Conservation (phyloP, 2,329 filamentous ascomycete species). For the Aspergillus tamarii region DNA sequence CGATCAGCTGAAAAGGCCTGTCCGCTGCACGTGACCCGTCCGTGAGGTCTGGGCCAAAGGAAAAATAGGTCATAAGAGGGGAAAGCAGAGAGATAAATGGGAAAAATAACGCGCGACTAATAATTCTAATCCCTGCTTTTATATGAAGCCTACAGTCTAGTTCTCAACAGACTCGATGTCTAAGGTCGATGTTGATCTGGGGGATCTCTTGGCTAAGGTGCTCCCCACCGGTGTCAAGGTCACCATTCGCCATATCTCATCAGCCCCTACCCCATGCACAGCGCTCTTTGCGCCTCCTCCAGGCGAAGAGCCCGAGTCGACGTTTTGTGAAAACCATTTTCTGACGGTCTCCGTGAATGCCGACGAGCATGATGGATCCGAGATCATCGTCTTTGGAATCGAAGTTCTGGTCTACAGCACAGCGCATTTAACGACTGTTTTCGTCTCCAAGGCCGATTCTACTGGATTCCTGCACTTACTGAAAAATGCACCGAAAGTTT, state of each 20-base stretch:
- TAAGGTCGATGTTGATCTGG: conserved; percentile 41
- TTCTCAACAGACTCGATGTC: conserved; percentile 21
- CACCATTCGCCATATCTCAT: conserved; percentile 83
- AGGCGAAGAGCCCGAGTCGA: conserved; percentile 71
- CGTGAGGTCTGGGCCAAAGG: conserved; percentile 14
- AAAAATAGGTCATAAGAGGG: conserved; percentile 7
- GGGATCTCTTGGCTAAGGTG: conserved; percentile 54
- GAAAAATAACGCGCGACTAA: conserved; percentile 1
- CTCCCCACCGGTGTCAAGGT: conserved; percentile 62
- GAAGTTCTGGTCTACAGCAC: conserved; percentile 89
- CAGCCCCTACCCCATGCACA: conserved; percentile 72
- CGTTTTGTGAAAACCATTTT: conserved; percentile 86
- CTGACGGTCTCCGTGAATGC: conserved; percentile 59
- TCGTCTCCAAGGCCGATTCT: conserved; percentile 96
- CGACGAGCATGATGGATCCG: conserved; percentile 33
- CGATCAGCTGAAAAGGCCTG: conserved; percentile 2
- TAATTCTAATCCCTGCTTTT: conserved; percentile 2
- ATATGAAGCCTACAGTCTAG: conserved; percentile 3
- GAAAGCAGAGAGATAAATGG: conserved; percentile 2
- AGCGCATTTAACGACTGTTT: conserved; percentile 77
- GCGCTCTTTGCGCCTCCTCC: conserved; percentile 81
- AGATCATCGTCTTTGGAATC: conserved; percentile 77
- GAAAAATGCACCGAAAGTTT: conserved; percentile 63
- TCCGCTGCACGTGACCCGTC: conserved; percentile 17
- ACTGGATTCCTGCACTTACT: conserved; percentile 80